Base-by-base conservation (phyloP, 192 early-diverging fungal genomes). In the Diversispora epigaea region DNA sequence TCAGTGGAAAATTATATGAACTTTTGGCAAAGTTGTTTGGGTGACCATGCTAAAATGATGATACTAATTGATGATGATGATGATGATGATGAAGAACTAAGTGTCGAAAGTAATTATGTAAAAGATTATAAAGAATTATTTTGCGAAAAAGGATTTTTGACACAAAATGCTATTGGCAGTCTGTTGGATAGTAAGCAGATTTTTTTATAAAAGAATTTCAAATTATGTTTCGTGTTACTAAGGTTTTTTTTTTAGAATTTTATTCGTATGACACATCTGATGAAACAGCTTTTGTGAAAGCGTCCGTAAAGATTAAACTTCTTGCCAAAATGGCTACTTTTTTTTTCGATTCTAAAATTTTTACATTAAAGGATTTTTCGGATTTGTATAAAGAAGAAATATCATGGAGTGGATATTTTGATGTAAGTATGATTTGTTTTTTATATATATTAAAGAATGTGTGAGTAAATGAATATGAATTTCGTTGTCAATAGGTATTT, bases 11-110 rank as follows among this genome's bases (percentile, higher is more conserved):
- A 4, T 4, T 4, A 6, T 50, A 15, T 49, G 11, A 46, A 52
- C 45, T 10, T 25, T 25, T 71, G 70, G 70, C 40, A 41, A 58
- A 71, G 70, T 71, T 71, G 54, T 41, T 32, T 71, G 10, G 57
- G 15, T 56, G 21, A 15, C 5, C 49, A 54, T 11, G 70, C 57
- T 8, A 56, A 6, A 71, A 17, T n/a, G 40, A 57, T 71, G 5
- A 50, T 70, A 39, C n/a, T 70, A 22, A 14, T 22, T 25, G 25
- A 52, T 49, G n/a, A 15, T 41, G 44, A 43, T 22, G 8, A 14
- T n/a, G n/a, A 22, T 50, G 4, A 14, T 15, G 21, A 4, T 19
- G 5, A 14, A 6, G 11, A 19, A 15, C 7, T 21, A 6, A 15
- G 5, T 9, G 14, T 32, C 11, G 25, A 6, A 40, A 25, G 9